phyloP scores from a whole-genome alignment of 1,139 yeast species.

The Hansenula sp. region DNA sequence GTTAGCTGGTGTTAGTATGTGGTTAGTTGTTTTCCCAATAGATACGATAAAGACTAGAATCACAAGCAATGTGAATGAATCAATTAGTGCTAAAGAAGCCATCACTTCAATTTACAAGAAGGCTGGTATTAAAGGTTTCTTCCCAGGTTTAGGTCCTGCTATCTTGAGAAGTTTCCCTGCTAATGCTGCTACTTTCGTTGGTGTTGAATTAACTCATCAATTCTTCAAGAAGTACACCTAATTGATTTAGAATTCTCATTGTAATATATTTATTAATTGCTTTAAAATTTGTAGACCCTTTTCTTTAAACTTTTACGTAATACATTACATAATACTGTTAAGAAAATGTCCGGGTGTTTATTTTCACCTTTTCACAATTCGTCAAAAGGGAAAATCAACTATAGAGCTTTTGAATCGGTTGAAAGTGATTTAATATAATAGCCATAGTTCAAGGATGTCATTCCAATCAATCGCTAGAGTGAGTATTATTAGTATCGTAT shows the following conservation, averaged over 20 bases:
- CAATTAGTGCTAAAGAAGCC: constrained; percentile 59
- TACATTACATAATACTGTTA: not conserved
- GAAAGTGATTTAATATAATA: not conserved
- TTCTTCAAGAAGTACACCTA: constrained; percentile 42
- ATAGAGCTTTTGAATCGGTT: not conserved
- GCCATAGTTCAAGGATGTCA: not conserved
- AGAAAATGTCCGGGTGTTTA: not conserved
- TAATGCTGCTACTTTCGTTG: constrained; percentile 95
- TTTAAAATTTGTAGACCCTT: no score
- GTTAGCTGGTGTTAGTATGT: constrained; percentile 92
- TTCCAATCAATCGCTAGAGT: not conserved
- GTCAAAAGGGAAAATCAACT: not conserved
- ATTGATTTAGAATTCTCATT: no score
- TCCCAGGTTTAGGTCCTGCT: constrained; percentile 98
- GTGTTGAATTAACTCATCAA: constrained; percentile 84
- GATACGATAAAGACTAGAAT: constrained; percentile 92
- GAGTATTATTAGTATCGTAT: not conserved
- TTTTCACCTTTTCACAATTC: not conserved
- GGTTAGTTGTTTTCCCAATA: constrained; percentile 94
- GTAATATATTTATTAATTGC: no score
- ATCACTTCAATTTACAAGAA: constrained; percentile 57
- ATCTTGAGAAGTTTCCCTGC: constrained; percentile 95
- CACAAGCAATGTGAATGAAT: constrained; percentile 60
- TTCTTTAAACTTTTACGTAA: no score
- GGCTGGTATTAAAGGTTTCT: constrained; percentile 88